These are phyloP conservation scores for Cladosporium sp. DNA, from an alignment of 2,329 filamentous ascomycete species.

Conservation along the genomic window DNA sequence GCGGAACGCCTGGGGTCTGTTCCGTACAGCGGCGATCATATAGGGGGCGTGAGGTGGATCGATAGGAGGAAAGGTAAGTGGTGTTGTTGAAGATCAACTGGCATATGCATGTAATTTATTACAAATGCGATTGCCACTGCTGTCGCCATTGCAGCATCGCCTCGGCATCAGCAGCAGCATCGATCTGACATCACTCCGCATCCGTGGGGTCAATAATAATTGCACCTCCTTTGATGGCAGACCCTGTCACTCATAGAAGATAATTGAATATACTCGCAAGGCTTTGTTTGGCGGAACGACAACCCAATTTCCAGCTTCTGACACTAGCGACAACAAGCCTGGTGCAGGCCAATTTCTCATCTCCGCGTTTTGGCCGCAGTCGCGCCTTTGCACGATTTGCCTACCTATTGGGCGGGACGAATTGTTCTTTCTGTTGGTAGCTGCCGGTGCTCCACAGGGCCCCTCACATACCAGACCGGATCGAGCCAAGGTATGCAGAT, in stretches of 20 bases:
- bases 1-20: conserved; percentile 23
- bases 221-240: not conserved
- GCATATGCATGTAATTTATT: not conserved
- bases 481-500: conserved; percentile 4
- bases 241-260: not conserved
- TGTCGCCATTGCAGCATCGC: not conserved
- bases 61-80: no score
- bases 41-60: not conserved
- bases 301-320: no score
- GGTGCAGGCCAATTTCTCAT: not conserved
- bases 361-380: not conserved
- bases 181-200: conserved; percentile 8
- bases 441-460: not conserved
- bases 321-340: no score
- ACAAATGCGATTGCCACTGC: conserved; percentile 2
- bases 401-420: not conserved
- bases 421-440: not conserved
- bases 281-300: no score
- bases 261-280: not conserved
- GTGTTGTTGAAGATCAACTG: not conserved
- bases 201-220: not conserved
- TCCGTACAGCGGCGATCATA: conserved; percentile 17
- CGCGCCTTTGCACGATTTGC: conserved; percentile 1
- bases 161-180: conserved; percentile 1
- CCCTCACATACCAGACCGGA: not conserved